phyloP scores from a whole-genome alignment of 306 rosid genomes.

The Aeschynomene evenia region DNA sequence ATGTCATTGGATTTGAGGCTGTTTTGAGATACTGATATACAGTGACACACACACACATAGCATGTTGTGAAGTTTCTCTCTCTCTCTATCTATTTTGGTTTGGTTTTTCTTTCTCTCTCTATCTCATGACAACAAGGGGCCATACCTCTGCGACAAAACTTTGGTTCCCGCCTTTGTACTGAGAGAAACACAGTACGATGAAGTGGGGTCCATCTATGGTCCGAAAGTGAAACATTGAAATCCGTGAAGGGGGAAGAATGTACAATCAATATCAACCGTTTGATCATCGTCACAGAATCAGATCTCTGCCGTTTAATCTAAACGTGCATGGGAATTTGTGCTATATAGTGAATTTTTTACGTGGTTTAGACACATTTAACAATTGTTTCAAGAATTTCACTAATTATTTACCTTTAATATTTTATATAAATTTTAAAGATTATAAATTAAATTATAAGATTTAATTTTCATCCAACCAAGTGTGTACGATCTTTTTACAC shows the following conservation, averaged over 20 bases:
- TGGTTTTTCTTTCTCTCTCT: conserved; percentile 30
- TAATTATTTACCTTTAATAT: too few relatives aligned
- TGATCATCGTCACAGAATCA: not conserved
- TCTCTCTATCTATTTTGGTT: not conserved
- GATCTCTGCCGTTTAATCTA: conserved; percentile 25
- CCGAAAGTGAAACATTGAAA: conserved; percentile 68
- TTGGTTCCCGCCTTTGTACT: conserved; percentile 87
- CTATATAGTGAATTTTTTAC: too few relatives aligned
- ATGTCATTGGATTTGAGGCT: conserved; percentile 24
- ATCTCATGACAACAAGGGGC: conserved; percentile 33
- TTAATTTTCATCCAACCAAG: too few relatives aligned
- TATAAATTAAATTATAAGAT: too few relatives aligned
- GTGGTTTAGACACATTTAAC: too few relatives aligned
- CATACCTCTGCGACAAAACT: conserved; percentile 57
- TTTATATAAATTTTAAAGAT: too few relatives aligned
- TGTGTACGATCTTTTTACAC: too few relatives aligned
- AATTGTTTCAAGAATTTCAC: too few relatives aligned
- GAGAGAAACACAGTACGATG: conserved; percentile 30
- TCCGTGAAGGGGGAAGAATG: conserved; percentile 40
- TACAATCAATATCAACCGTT: conserved; percentile 24
- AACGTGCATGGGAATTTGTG: conserved; percentile 49
- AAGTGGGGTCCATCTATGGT: conserved; percentile 61
- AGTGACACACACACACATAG: conserved; percentile 12
- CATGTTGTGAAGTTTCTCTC: not conserved
- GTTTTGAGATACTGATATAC: not conserved